A percentile compares a stretch with the other conserved stretches of the same genome.
Conservation (phyloP, 2,329 filamentous ascomycete species). For the Endothia cerciana region DNA sequence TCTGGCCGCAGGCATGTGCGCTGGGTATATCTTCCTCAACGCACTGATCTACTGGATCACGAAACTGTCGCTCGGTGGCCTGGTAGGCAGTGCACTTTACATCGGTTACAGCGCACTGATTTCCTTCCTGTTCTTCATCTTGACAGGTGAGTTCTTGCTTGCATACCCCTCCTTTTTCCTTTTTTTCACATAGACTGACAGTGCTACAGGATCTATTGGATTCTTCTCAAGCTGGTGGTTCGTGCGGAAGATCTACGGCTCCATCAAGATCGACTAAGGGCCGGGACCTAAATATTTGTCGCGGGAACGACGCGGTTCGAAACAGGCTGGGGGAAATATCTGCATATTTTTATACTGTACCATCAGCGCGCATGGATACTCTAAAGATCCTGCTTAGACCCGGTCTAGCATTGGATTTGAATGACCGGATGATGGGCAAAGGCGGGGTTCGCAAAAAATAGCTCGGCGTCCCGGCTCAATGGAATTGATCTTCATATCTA, state of each 20-base stretch:
- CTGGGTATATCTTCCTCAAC: constrained; percentile 89
- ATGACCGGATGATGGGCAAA: neutral
- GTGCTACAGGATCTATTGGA: constrained; percentile 78
- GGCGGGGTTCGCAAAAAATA: neutral
- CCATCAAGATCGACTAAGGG: constrained; percentile 92
- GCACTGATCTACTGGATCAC: constrained; percentile 89
- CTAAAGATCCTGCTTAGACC: neutral
- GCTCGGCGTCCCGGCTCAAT: constrained; percentile 19
- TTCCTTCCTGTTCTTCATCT: constrained; percentile 87
- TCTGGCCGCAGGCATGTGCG: constrained; percentile 86
- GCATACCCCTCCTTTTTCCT: constrained; percentile 55
- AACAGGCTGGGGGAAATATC: constrained; percentile 6
- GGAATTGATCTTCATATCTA: constrained; percentile 4
- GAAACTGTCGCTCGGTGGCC: constrained; percentile 80
- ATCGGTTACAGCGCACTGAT: constrained; percentile 90
- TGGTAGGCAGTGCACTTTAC: constrained; percentile 88
- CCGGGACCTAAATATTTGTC: neutral
- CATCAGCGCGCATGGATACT: constrained; percentile 17
- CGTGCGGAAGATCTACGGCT: constrained; percentile 89
- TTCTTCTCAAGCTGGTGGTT: constrained; percentile 96
- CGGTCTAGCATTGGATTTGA: constrained; percentile 1
- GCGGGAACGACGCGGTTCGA: neutral
- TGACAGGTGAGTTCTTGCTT: constrained; percentile 73
- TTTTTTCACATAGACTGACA: constrained; percentile 28
- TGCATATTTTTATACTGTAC: constrained; percentile 30